Percentiles rank a stretch among this genome's conserved stretches.
phyloP scores from a whole-genome alignment of 129 eudicot genomes.

The Chrysanthemum seticuspe region DNA sequence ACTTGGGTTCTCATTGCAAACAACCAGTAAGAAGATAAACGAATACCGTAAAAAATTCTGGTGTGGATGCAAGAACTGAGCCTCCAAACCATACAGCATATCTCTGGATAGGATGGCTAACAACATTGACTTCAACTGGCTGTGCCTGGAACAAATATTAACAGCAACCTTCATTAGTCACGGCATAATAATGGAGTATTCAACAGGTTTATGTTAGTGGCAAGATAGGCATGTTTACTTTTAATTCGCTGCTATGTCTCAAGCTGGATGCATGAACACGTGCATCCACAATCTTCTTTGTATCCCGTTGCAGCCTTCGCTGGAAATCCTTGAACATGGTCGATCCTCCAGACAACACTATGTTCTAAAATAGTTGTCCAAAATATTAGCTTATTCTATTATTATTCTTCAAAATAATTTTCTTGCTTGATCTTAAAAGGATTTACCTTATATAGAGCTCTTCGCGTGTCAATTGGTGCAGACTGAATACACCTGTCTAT shows the following conservation, averaged over 20 bases:
- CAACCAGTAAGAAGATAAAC: background rate
- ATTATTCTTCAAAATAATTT: too few species aligned
- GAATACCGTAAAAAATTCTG: conserved; percentile 88
- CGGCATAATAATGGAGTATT: too few species aligned
- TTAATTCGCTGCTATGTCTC: conserved; percentile 59
- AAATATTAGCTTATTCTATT: background rate
- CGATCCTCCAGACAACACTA: conserved; percentile 97
- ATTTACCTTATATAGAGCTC: conserved; percentile 87
- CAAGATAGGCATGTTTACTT: conserved; percentile 41
- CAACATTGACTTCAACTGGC: conserved; percentile 99
- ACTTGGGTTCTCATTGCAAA: too few species aligned
- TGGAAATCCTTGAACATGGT: conserved; percentile 96
- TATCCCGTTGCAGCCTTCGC: conserved; percentile 86
- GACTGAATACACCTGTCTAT: conserved; percentile 95
- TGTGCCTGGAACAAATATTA: conserved; percentile 55
- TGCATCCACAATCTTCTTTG: conserved; percentile 93
- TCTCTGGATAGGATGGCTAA: conserved; percentile 96
- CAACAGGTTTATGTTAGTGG: background rate
- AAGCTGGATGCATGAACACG: conserved; percentile 73
- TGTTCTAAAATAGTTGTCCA: conserved; percentile 47
- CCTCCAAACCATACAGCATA: conserved; percentile 99
- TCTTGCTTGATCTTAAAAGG: conserved; percentile 4
- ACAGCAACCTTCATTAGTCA: background rate
- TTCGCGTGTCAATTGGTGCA: conserved; percentile 96
- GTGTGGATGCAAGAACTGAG: conserved; percentile 96